Percentiles rank a stretch among this genome's conserved stretches.
phyloP scores from a whole-genome alignment of 768 basidiomycete genomes.

The Amanita pallidorosea region DNA sequence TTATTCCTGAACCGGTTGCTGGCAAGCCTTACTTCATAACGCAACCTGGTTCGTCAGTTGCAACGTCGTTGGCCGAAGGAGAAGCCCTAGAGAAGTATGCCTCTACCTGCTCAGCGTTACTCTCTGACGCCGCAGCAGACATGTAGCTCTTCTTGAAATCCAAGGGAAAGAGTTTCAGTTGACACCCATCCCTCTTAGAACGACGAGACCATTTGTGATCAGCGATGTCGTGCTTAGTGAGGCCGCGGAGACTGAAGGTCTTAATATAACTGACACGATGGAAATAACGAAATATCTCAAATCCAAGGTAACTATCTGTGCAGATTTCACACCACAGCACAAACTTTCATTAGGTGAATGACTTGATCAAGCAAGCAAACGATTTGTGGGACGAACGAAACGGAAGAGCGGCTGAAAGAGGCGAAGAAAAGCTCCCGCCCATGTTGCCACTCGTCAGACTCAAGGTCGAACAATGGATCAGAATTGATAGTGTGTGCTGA shows the following conservation, averaged over 20 bases:
- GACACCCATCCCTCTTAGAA: conserved; percentile 78
- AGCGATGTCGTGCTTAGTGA: conserved; percentile 72
- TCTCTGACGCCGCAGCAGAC: conserved; percentile 34
- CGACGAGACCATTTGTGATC: conserved; percentile 90
- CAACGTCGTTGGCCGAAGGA: conserved; percentile 89
- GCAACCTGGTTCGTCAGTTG: conserved; percentile 92
- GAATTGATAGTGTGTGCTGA: not conserved
- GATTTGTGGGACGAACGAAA: conserved; percentile 71
- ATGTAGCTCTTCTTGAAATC: conserved; percentile 83
- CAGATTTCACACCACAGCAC: not conserved
- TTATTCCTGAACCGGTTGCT: conserved; percentile 81
- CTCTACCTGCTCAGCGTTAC: not conserved
- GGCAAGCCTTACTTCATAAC: conserved; percentile 87
- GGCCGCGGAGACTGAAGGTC: conserved; percentile 63
- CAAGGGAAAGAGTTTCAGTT: conserved; percentile 83
- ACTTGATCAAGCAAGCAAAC: conserved; percentile 71
- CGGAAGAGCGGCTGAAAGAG: conserved; percentile 43
- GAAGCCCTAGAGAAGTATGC: conserved; percentile 84
- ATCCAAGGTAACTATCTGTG: conserved; percentile 33
- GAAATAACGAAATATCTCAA: conserved; percentile 77
- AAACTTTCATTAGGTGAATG: conserved; percentile 46
- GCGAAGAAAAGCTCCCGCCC: conserved; percentile 46
- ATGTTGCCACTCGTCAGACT: conserved; percentile 86
- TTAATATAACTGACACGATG: conserved; percentile 74
- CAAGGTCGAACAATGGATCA: conserved; percentile 37